Conservation (phyloP, 2,329 filamentous ascomycete species). For the Cryoendolithus antarcticus region DNA sequence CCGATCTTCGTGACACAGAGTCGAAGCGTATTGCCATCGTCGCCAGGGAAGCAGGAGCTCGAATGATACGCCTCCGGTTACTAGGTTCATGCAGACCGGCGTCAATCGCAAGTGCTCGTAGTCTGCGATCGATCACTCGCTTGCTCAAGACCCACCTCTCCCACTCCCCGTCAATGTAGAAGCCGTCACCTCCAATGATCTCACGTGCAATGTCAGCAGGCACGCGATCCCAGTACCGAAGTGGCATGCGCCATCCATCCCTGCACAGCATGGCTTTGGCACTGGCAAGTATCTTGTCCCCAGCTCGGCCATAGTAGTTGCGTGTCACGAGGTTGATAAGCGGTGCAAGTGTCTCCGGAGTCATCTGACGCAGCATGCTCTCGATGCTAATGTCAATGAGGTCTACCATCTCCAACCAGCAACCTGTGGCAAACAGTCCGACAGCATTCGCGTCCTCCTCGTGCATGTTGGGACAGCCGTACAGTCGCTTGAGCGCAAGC, state of each 20-base stretch:
- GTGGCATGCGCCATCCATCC: constrained; percentile 44
- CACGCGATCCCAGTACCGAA: constrained; percentile 44
- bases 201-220: constrained; percentile 46
- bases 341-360: constrained; percentile 34
- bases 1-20: constrained; percentile 34
- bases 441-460: constrained; percentile 43
- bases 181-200: constrained; percentile 46
- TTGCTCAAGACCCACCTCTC: constrained; percentile 45
- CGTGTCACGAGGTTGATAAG: constrained; percentile 42
- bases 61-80: constrained; percentile 29
- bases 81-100: constrained; percentile 34
- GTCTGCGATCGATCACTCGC: constrained; percentile 39
- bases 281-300: constrained; percentile 42
- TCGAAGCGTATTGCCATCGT: constrained; percentile 43
- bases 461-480: constrained; percentile 35
- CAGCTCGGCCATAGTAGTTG: constrained; percentile 44
- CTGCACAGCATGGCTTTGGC: constrained; percentile 48
- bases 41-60: constrained; percentile 35
- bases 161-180: constrained; percentile 47
- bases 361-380: constrained; percentile 43
- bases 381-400: constrained; percentile 42
- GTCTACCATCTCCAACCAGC: constrained; percentile 47
- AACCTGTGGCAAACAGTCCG: constrained; percentile 43
- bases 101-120: constrained; percentile 35
- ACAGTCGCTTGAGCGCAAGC: constrained; percentile 41